Conservation (phyloP, 2,329 filamentous ascomycete species). For the Tolypocladium cylindrosporum region DNA sequence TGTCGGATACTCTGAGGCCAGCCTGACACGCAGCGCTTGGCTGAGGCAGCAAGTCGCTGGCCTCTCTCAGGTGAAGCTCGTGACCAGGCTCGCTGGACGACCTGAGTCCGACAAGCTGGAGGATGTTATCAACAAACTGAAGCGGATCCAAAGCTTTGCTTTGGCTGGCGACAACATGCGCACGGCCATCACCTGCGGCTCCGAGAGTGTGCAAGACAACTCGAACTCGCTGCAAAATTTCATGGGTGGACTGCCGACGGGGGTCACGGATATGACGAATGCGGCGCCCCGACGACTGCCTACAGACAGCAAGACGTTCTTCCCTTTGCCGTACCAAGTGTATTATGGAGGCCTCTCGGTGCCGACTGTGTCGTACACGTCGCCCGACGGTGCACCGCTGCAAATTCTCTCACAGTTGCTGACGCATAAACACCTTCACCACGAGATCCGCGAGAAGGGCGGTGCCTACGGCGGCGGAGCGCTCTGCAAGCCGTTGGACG, state of each 20-base stretch:
- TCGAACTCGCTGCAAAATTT: conserved; percentile 62
- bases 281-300: conserved; percentile 23
- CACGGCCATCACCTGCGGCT: conserved; percentile 76
- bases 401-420: conserved; percentile 85
- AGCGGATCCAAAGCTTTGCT: conserved; percentile 71
- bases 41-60: conserved; percentile 79
- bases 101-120: conserved; percentile 58
- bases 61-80: conserved; percentile 80
- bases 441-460: conserved; percentile 95
- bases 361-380: conserved; percentile 74
- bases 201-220: conserved; percentile 61
- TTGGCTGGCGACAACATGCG: conserved; percentile 62
- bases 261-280: conserved; percentile 28
- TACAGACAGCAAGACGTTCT: conserved; percentile 66
- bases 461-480: conserved; percentile 93
- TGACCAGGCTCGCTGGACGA: conserved; percentile 67
- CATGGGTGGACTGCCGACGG: conserved; percentile 30
- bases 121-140: conserved; percentile 73
- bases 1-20: conserved; percentile 71
- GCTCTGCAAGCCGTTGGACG: conserved; percentile 68
- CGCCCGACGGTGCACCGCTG: conserved; percentile 65
- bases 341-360: conserved; percentile 83
- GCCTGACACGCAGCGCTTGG: conserved; percentile 61
- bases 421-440: conserved; percentile 92
- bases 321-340: conserved; percentile 91